Evolutionary conservation across 2,329 filamentous ascomycete species (phyloP).

Genomic region (Hysterium pulicare): DNA sequence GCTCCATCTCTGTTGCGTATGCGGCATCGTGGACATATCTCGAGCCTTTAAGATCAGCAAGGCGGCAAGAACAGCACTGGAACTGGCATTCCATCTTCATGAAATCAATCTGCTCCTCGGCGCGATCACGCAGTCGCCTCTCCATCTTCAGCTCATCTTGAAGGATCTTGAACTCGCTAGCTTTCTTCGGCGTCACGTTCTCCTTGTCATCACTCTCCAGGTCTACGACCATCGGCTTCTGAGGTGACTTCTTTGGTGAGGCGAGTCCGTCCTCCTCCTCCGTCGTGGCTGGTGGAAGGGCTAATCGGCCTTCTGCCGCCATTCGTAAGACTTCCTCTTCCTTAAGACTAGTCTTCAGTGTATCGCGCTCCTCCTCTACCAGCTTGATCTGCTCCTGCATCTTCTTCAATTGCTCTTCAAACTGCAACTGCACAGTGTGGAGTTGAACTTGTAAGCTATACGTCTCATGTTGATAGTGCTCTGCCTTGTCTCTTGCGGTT

Average conservation of each 20-base stretch:
- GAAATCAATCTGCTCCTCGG: slow-evolving; percentile 71
- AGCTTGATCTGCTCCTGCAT: slow-evolving; percentile 61
- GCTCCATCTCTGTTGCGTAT: slow-evolving; percentile 33
- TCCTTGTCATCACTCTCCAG: slow-evolving; percentile 44
- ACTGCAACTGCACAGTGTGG: slow-evolving; percentile 60
- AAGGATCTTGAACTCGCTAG: slow-evolving; percentile 46
- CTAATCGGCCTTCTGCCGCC: slow-evolving; percentile 67
- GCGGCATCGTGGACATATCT: slow-evolving; percentile 37
- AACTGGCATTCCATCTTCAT: slow-evolving; percentile 71
- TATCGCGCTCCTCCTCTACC: slow-evolving; percentile 71
- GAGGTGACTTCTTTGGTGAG: slow-evolving; percentile 55
- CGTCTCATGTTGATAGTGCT: slow-evolving; percentile 41
- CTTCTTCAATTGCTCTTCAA: slow-evolving; percentile 64
- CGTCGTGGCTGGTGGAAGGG: slow-evolving; percentile 55
- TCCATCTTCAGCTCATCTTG: slow-evolving; percentile 52
- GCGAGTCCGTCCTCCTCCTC: slow-evolving; percentile 59
- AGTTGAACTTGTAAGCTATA: slow-evolving; percentile 46
- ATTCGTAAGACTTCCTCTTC: slow-evolving; percentile 72
- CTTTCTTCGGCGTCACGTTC: slow-evolving; percentile 44
- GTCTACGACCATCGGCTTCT: slow-evolving; percentile 43
- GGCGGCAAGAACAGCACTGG: slow-evolving; percentile 60
- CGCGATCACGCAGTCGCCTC: slow-evolving; percentile 61
- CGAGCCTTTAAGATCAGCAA: slow-evolving; percentile 38
- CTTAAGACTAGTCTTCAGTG: slow-evolving; percentile 67
- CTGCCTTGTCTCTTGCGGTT: slow-evolving; percentile 30